Evolutionary conservation across 495 filamentous ascomycete genomes (phyloP), one percentile per base, ranked within the genome.

Genomic region (Xeromyces bisporus): DNA sequence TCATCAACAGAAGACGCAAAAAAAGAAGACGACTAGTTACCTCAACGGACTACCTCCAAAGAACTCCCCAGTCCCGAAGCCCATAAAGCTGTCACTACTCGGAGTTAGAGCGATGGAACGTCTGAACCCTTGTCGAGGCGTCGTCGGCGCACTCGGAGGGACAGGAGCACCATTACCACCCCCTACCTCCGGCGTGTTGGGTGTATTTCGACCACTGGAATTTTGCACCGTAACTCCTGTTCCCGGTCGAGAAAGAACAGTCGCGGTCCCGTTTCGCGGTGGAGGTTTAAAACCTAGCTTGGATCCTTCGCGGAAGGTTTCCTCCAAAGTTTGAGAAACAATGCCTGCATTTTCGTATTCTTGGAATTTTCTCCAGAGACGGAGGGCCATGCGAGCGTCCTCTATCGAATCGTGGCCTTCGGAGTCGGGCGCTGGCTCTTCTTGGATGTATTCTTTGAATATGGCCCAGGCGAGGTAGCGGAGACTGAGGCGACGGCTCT

Each of bases 391-490:
- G 13, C 74, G 66, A 4, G 89, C 86, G 44, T 99, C 89, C 48
- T 94, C 89, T 35, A 94, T 85, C 0, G 73, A 80, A 49, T 99
- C 91, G 47, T 99, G 89, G 7, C 60, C 60, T 15, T 63, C 48
- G 18, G 48, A 44, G 8, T 51, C 48, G 15, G 62, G 58, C 0
- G 47, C 41, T 7, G 72, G 82, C 32, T 77, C 75, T 35, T 75
- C 67, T 55, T 99, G 89, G 37, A 99, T 93, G 37, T 80, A 75
- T 48, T 93, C 82, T 40, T 80, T 80, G 15, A 99, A 72, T 6
- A 99, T 61, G 14, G 71, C 70, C 73, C 80, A 85, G 3, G 87
- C 82, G 7, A 99, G 61, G 48, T 93, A 93, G 16, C 82, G 74
- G 4, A 97, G 67, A 26, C 74, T 80, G 1, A 99, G 68, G 44